A percentile compares a stretch with the other conserved stretches of the same genome.
phyloP scores from a whole-genome alignment of 2,329 filamentous ascomycete species.

The Hymenoscyphus occultus region DNA sequence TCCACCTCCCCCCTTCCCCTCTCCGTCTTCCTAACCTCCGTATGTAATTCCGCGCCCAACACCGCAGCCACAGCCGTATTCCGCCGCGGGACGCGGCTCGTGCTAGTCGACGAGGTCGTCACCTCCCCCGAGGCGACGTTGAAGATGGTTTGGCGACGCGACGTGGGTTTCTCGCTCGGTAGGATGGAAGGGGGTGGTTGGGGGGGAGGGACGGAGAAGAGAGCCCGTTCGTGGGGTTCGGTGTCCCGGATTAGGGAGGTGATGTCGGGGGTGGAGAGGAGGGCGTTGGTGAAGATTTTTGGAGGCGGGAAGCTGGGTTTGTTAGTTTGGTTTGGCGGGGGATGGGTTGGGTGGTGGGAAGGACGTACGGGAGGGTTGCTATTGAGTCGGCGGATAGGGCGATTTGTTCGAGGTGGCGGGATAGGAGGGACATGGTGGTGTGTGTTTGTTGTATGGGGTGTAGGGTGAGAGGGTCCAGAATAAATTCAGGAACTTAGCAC shows the following conservation, averaged over 20 bases:
- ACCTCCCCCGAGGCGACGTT: conserved; percentile 60
- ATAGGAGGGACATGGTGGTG: conserved; percentile 63
- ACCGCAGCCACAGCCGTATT: conserved; percentile 89
- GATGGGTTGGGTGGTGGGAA: background rate
- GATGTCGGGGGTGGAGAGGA: conserved; percentile 86
- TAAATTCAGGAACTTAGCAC: no score
- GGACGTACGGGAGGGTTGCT: conserved; percentile 65
- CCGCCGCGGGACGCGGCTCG: conserved; percentile 53
- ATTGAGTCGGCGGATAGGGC: conserved; percentile 73
- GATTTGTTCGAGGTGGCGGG: conserved; percentile 74
- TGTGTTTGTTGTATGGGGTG: conserved; percentile 1
- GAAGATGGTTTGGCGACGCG: conserved; percentile 61
- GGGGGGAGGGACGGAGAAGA: conserved; percentile 80
- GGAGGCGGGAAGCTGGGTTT: conserved; percentile 73
- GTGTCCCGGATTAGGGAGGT: conserved; percentile 93
- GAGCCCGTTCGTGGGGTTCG: conserved; percentile 86
- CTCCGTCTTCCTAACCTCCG: conserved; percentile 63
- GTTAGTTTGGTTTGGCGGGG: conserved; percentile 6
- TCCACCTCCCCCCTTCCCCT: conserved; percentile 68
- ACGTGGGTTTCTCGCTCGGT: conserved; percentile 43
- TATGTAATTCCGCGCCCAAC: conserved; percentile 81
- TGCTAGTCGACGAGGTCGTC: conserved; percentile 47
- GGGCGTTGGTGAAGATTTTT: conserved; percentile 93
- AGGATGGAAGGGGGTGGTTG: conserved; percentile 45
- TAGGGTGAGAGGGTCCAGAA: no score